Base-by-base conservation (phyloP, 1,139 yeast species). In the Groenewaldozyma auringiensis region DNA sequence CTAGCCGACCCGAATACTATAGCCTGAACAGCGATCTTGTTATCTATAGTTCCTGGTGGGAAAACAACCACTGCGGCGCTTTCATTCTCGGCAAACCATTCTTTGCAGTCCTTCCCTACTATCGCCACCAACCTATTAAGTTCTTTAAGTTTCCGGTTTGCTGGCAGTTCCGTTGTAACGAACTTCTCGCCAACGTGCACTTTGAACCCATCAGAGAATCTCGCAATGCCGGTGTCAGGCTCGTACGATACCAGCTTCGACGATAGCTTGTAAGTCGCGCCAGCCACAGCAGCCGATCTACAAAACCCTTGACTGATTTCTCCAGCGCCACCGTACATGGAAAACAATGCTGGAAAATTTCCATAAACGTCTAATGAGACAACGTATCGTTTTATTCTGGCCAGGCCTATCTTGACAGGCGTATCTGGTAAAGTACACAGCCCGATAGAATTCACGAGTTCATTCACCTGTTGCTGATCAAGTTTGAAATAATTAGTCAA, bases 261-360 rank as follows among this genome's bases (percentile, higher is more conserved):
- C 61, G 82, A 79, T 47, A 92, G 72, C 66, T 88, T 88, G 67
- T 89, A 92, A 35, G 94, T 86, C 48, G 96, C 85, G 49, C 97
- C 98, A 27, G 94, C 97, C 51, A 92, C 98, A 13, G 99, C 98
- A 3, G 98, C 97, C 49, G 95, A 83, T 55, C 99, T 76, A 66
- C 97, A 89, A 64, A 92, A 92, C 1, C 96, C 99, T 68, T 92
- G 99, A 4, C 95, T 81, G 31, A 92, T 71, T 66, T 92, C 99
- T 42, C 97, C 96, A 0, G 95, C 94, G 2, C 96, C 94, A 48
- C 98, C 98, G 65, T 82, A 92, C 70, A 87, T 89, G 49, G 95
- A 85, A 56, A 83, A 82, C 69, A 92, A 73, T 20, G 86, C 94
- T 1, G 98, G 96, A 73, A 92, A 94, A 54, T 81, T 82, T 9